Conservation (phyloP, 1,139 yeast species). For the Suhomyces terraborum region DNA sequence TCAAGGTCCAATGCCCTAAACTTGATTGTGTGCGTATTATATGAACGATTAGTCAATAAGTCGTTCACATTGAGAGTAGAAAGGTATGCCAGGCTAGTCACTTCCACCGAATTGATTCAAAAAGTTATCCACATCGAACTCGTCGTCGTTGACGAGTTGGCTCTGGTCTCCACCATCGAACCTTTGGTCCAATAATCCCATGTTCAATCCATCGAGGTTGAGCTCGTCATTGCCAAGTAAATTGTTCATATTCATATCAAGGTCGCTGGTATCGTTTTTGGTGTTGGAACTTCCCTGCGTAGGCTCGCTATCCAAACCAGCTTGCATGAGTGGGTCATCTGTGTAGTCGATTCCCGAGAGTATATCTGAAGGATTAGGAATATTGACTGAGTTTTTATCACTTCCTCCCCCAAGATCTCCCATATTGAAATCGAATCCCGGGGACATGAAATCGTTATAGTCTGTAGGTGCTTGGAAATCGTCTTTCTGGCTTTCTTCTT, state of each 20-base stretch:
- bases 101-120: constrained; percentile 46
- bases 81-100: constrained; percentile 7
- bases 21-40: constrained; percentile 1
- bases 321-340: constrained; percentile 16
- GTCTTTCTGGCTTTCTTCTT: constrained; percentile 13
- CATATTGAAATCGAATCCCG: constrained; percentile 36
- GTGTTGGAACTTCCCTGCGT: constrained; percentile 2
- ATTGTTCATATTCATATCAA: constrained; percentile 45
- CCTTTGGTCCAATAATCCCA: constrained; percentile 44
- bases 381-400: constrained; percentile 23
- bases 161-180: constrained; percentile 24
- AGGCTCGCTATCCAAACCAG: constrained; percentile 6
- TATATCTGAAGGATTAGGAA: constrained; percentile 44
- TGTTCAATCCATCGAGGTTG: constrained; percentile 47
- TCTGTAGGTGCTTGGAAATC: constrained; percentile 15
- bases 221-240: constrained; percentile 46
- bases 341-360: constrained; percentile 38
- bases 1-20: too few species aligned
- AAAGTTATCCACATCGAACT: constrained; percentile 51
- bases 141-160: constrained; percentile 34
- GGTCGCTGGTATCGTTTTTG: constrained; percentile 14
- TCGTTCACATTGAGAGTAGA: not conserved
- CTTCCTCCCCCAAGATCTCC: constrained; percentile 21
- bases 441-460: constrained; percentile 26
- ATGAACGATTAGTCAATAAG: constrained; percentile 5